Base-by-base conservation (phyloP, 441 rosid species). In the Populus hybrid region DNA sequence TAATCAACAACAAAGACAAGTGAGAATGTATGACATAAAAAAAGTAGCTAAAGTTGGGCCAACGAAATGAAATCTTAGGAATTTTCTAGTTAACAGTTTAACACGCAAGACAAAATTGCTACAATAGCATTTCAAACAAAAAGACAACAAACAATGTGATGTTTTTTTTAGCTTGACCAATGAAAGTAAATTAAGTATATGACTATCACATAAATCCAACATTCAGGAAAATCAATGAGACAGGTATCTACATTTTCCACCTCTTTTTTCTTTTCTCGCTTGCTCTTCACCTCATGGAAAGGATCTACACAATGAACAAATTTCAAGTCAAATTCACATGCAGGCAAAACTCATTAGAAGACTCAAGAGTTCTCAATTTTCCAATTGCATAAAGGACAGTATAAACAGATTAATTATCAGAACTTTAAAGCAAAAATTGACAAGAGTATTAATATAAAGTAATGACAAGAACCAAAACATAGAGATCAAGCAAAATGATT, bases 271-370 rank as follows among this genome's bases (percentile, higher is more conserved):
- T 91, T 96, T 70, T 94, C 99, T 74, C 97, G 88, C 79, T 94
- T 96, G 88, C 98, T 94, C 93, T 91, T 96, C 83, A 96, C 99
- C 88, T 96, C 98, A 26, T 75, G 98, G 84, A 96, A 96, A 78
- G 99, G 95, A 90, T 96, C 99, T 96, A 84, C 72, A 88, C 7
- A 78, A 35, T 50, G 69, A 70, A 77, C 36, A n/a, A 57, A 14
- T 23, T 61, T 14, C 35, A 4, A 42, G 75, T 75, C 71, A 64
- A 67, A 70, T 40, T 28, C 9, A 38, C 26, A 73, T 38, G 30
- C 57, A 46, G 18, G 57, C 14, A 10, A 40, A 40, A 36, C 14
- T n/a, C 18, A 76, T 9, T 9, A 24, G 38, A 69, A 30, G 36
- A 5, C 26, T 8, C 5, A 2, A 53, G 50, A 23, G 19, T 67